A percentile compares a stretch with the other conserved stretches of the same genome.
These are phyloP conservation scores for Alternaria hordeiaustralica DNA, from an alignment of 2,329 filamentous ascomycete species.

Conservation along the genomic window DNA sequence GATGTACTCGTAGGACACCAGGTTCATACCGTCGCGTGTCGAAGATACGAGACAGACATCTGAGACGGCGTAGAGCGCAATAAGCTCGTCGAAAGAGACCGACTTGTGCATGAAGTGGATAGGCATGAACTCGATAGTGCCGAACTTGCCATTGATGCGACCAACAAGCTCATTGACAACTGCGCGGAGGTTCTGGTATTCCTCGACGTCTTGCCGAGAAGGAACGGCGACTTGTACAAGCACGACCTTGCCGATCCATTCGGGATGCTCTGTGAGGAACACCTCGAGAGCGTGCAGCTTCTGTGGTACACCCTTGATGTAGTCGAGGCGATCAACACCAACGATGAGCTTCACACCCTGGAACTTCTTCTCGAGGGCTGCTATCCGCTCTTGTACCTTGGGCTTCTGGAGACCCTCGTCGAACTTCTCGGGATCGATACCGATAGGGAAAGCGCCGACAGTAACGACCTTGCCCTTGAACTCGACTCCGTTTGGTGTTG, in stretches of 20 bases:
- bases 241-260: slow-evolving; percentile 97
- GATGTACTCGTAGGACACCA: slow-evolving; percentile 98
- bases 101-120: slow-evolving; percentile 99
- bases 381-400: slow-evolving; percentile 86
- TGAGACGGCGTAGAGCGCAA: slow-evolving; percentile 88
- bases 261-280: slow-evolving; percentile 94
- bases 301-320: slow-evolving; percentile 98
- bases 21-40: slow-evolving; percentile 98
- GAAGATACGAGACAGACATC: slow-evolving; percentile 93
- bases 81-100: slow-evolving; percentile 91
- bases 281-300: slow-evolving; percentile 96
- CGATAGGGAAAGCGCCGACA: slow-evolving; percentile 95
- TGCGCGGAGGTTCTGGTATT: slow-evolving; percentile 94
- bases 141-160: slow-evolving; percentile 95
- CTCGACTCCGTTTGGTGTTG: slow-evolving; percentile 91
- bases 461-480: slow-evolving; percentile 88
- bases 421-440: slow-evolving; percentile 97
- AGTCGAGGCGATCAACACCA: slow-evolving; percentile 94
- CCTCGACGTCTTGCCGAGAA: slow-evolving; percentile 92
- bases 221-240: slow-evolving; percentile 96
- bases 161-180: slow-evolving; percentile 97
- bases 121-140: slow-evolving; percentile 97
- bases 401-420: slow-evolving; percentile 84
- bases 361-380: slow-evolving; percentile 85
- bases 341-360: slow-evolving; percentile 96